Evolutionary conservation across 768 basidiomycete species (phyloP), one percentile per base, ranked within the genome.

Genomic region (Termitomyces bulborhizus): DNA sequence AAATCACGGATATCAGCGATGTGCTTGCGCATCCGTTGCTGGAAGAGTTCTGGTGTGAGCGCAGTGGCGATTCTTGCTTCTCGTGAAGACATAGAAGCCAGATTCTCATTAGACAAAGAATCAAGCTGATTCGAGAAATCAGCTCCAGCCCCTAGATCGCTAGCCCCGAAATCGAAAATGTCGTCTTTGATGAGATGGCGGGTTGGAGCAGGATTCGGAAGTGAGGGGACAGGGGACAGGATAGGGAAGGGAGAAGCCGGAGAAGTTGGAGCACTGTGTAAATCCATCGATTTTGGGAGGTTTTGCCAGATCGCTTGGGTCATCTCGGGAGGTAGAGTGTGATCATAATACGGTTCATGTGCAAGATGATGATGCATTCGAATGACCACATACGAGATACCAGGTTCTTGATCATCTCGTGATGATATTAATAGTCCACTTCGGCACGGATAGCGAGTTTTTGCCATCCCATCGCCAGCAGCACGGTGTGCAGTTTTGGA

Each of bases 391-490:
- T 71, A 65, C 29, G 64, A 60, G 6, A 42, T 48, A 9, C 55
- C 62, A 13, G 67, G 58, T 39, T 59, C 47, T 36, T 16, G 41
- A 13, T 58, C 64, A 41, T 77, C 72, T 4, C 75, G 63, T 8
- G 75, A 78, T n/a, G 76, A 72, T 26, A 79, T 73, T 51, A 77
- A 67, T 18, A 79, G 70, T 7, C 76, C 70, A 60, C 76, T 77
- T 24, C 71, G 69, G 58, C 78, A 79, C 13, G 76, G 69, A 62
- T 67, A 80, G 29, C 77, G 67, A 16, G 65, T 62, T 57, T 76
- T 77, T 1, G 75, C 61, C 31, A 73, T 69, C 32, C 75, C 73
- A 40, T 69, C 67, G 57, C 67, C 71, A 12, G 73, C 68, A 27
- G 68, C 61, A 34, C 72, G 70, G 1, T 74, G 70, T 54, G 66